These are phyloP conservation scores for Fusarium sp. DNA, from an alignment of 2,329 filamentous ascomycete genomes.

Conservation along the genomic window DNA sequence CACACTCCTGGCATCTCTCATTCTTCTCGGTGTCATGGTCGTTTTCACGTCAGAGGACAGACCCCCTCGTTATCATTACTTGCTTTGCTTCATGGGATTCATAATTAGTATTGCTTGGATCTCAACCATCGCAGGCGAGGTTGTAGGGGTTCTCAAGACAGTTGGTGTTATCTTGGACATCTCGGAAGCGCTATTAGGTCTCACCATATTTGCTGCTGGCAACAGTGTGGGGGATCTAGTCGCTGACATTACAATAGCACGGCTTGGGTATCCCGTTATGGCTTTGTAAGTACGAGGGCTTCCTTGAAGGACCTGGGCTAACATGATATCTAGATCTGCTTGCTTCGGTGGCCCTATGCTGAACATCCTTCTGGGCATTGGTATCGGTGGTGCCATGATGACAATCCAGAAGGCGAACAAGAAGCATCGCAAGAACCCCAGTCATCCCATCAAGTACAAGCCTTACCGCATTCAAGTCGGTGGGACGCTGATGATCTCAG, in stretches of 20 bases:
- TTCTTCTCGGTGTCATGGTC: slow-evolving; percentile 73
- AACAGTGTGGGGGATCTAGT: slow-evolving; percentile 95
- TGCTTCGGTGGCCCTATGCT: slow-evolving; percentile 99
- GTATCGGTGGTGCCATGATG: slow-evolving; percentile 90
- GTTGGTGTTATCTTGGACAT: slow-evolving; percentile 92
- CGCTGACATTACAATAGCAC: slow-evolving; percentile 92
- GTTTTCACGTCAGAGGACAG: slow-evolving; percentile 72
- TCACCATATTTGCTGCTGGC: slow-evolving; percentile 96
- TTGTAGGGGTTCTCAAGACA: slow-evolving; percentile 93
- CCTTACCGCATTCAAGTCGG: slow-evolving; percentile 86
- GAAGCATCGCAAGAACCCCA: slow-evolving; percentile 72
- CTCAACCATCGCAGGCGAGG: slow-evolving; percentile 92
- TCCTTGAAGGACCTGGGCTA: background rate
- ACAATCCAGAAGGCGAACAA: slow-evolving; percentile 76
- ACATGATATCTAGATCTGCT: slow-evolving; percentile 66
- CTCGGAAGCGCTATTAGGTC: slow-evolving; percentile 90
- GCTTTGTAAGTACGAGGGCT: slow-evolving; percentile 67
- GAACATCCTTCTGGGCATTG: slow-evolving; percentile 94
- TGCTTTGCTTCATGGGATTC: slow-evolving; percentile 91
- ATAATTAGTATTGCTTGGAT: slow-evolving; percentile 95
- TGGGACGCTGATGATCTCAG: slow-evolving; percentile 84
- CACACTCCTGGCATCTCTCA: slow-evolving; percentile 74
- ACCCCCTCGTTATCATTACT: slow-evolving; percentile 76
- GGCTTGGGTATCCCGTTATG: slow-evolving; percentile 96
- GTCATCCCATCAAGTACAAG: slow-evolving; percentile 70